A percentile compares a stretch with the other conserved stretches of the same genome.
Evolutionary conservation across 331 rosid genomes (phyloP).

Genomic region (Telfairia occidentalis): DNA sequence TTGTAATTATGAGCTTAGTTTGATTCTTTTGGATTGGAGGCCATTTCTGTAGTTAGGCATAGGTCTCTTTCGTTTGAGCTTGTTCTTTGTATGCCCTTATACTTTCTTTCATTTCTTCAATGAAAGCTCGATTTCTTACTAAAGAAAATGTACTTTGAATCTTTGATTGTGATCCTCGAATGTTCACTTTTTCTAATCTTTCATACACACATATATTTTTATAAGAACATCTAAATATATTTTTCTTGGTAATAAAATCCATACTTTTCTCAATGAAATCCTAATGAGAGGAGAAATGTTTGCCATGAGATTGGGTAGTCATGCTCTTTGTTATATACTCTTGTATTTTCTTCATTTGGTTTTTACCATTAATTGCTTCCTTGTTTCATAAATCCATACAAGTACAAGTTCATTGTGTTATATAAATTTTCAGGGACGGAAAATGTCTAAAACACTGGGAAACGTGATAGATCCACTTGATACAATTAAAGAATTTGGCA

Average conservation of each 20-base stretch:
- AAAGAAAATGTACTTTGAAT: no score
- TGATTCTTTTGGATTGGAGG: no score
- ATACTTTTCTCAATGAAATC: not conserved
- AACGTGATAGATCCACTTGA: conserved; percentile 88
- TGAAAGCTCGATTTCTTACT: no score
- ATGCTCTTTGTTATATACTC: not conserved
- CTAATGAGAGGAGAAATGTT: not conserved
- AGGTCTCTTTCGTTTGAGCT: no score
- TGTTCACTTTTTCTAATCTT: not conserved
- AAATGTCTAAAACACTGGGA: conserved; percentile 91
- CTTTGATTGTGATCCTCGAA: not conserved
- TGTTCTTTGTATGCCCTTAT: no score
- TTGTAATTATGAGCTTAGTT: no score
- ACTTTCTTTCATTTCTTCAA: no score
- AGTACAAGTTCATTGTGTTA: not conserved
- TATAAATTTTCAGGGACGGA: conserved; percentile 59
- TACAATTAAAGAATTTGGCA: conserved; percentile 78
- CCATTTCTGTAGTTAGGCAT: no score
- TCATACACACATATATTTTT: not conserved
- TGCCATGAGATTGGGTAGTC: not conserved
- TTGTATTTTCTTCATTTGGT: not conserved
- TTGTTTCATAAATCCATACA: not conserved
- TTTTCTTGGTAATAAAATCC: not conserved
- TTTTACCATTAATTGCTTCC: not conserved
- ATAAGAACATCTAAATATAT: not conserved